Conservation (phyloP, 2,329 filamentous ascomycete species). For the Coniochaeta sp. region DNA sequence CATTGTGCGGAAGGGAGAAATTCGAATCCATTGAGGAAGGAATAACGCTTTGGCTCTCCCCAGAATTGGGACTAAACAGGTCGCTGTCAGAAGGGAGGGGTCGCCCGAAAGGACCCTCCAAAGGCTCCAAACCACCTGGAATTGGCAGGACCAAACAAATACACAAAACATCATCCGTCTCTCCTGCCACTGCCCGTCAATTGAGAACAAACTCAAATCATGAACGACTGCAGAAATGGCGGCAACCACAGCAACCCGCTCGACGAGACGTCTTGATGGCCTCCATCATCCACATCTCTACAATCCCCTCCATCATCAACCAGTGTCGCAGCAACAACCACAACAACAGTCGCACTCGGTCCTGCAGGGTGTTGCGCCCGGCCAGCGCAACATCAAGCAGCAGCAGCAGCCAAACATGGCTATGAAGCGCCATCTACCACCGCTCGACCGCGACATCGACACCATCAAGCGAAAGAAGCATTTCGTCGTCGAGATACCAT, state of each 20-base stretch:
- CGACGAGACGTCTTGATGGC: constrained; percentile 41
- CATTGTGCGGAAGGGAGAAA: not conserved
- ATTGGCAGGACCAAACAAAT: not conserved
- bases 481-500: constrained; percentile 46
- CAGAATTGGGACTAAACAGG: not conserved
- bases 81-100: not conserved
- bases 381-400: constrained; percentile 30
- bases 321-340: constrained; percentile 10
- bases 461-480: constrained; percentile 39
- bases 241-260: constrained; percentile 48
- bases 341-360: constrained; percentile 27
- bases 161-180: not conserved
- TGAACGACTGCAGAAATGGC: constrained; percentile 14
- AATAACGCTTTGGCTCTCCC: not conserved
- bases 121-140: not conserved
- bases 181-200: not conserved
- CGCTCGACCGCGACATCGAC: constrained; percentile 34
- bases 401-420: constrained; percentile 30
- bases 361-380: constrained; percentile 9
- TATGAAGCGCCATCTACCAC: constrained; percentile 3
- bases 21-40: not conserved
- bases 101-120: not conserved
- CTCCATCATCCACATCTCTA: constrained; percentile 26
- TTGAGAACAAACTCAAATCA: not conserved
- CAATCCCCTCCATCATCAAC: constrained; percentile 16